Evolutionary conservation across 1,284 basidiomycete genomes (phyloP).

Genomic region (Microbotryum lychnidis-dioicae): DNA sequence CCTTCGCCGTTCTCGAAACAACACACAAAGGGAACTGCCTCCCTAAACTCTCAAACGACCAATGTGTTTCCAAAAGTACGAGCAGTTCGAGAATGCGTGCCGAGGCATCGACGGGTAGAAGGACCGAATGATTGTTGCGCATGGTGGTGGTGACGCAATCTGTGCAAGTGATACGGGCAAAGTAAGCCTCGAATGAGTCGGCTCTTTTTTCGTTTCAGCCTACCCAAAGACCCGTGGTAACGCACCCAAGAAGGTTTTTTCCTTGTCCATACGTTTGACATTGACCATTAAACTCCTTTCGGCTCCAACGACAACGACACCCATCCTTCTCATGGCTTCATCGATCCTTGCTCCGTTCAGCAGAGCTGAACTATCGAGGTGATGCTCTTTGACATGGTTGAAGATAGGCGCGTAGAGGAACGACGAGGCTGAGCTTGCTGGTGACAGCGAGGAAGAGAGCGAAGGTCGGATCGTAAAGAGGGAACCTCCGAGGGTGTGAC

Average conservation of each 20-base stretch:
- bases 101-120: slow-evolving; percentile 89
- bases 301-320: slow-evolving; percentile 87
- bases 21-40: slow-evolving; percentile 73
- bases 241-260: slow-evolving; percentile 76
- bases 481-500: slow-evolving; percentile 91
- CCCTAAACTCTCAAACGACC: slow-evolving; percentile 63
- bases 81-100: slow-evolving; percentile 88
- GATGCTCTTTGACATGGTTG: slow-evolving; percentile 94
- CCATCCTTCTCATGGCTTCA: slow-evolving; percentile 78
- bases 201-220: too few species aligned
- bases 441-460: slow-evolving; percentile 52
- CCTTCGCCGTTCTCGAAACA: slow-evolving; percentile 77
- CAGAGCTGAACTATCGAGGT: slow-evolving; percentile 88
- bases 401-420: slow-evolving; percentile 91
- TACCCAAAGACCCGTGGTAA: slow-evolving; percentile 1
- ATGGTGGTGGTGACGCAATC: slow-evolving; percentile 80
- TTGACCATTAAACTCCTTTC: slow-evolving; percentile 73
- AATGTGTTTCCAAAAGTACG: slow-evolving; percentile 93
- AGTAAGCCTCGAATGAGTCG: too few species aligned
- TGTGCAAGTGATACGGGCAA: slow-evolving; percentile 35
- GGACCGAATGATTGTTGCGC: slow-evolving; percentile 58
- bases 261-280: slow-evolving; percentile 81
- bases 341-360: slow-evolving; percentile 51
- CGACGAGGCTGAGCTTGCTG: slow-evolving; percentile 66
- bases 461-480: slow-evolving; percentile 84